Evolutionary conservation across 768 basidiomycete species (phyloP).

Genomic region (Neoboletus subvelutipes): DNA sequence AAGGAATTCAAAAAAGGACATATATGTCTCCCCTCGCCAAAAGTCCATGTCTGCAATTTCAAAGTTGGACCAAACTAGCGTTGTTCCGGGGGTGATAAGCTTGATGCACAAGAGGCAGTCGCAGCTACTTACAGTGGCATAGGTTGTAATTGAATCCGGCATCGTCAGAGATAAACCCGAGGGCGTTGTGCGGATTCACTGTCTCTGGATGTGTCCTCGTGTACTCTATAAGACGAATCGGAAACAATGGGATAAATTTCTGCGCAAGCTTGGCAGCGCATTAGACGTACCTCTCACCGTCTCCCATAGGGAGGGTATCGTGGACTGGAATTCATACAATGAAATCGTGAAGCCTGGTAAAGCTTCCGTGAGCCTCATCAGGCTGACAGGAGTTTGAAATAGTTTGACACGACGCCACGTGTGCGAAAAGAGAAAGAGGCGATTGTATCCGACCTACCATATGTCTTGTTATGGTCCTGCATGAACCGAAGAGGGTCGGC

Average conservation of each 20-base stretch:
- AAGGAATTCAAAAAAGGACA: conserved; percentile 79
- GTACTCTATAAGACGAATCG: conserved; percentile 25
- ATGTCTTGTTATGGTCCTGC: conserved; percentile 53
- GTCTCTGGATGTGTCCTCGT: conserved; percentile 44
- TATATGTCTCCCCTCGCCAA: conserved; percentile 82
- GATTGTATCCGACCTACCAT: conserved; percentile 35
- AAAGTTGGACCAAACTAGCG: conserved; percentile 88
- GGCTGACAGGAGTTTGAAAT: not conserved
- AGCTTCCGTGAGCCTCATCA: too few species aligned
- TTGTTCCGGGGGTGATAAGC: conserved; percentile 1
- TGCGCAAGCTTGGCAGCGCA: conserved; percentile 27
- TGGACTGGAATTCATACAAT: conserved; percentile 58
- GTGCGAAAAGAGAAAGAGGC: not conserved
- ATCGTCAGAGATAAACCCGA: conserved; percentile 66
- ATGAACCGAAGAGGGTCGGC: conserved; percentile 56
- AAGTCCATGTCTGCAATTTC: conserved; percentile 86
- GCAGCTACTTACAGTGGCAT: conserved; percentile 54
- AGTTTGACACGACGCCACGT: not conserved
- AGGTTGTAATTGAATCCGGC: conserved; percentile 58
- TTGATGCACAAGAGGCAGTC: not conserved
- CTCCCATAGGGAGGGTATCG: conserved; percentile 64
- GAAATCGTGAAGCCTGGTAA: conserved; percentile 58
- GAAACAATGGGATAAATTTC: conserved; percentile 35
- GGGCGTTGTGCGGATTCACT: conserved; percentile 51
- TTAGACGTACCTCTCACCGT: conserved; percentile 49